phyloP scores from a whole-genome alignment of 2,329 filamentous ascomycete species.

The Coniochaeta pulveracea region DNA sequence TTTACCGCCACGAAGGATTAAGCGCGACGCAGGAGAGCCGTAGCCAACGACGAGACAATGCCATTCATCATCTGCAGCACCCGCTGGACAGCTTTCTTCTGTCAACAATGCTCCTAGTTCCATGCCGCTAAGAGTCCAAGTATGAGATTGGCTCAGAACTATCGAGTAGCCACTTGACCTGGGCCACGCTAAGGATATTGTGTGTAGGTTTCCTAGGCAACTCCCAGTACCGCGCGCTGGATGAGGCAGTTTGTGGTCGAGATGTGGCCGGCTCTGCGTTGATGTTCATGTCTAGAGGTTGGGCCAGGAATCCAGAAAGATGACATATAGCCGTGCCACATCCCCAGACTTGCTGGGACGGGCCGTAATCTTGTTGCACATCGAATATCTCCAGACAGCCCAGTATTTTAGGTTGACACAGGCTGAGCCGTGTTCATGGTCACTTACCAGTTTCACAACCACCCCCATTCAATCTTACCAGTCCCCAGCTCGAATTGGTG shows the following conservation, averaged over 20 bases:
- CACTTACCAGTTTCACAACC: background rate
- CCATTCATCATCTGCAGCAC: too few species aligned
- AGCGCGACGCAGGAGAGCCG: too few species aligned
- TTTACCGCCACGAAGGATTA: too few species aligned
- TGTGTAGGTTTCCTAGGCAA: background rate
- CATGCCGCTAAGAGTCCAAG: too few species aligned
- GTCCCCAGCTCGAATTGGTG: background rate
- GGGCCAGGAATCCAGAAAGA: too few species aligned
- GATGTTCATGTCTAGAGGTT: too few species aligned
- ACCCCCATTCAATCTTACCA: background rate
- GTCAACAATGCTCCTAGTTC: too few species aligned
- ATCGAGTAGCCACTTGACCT: constrained; percentile 2
- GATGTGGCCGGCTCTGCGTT: background rate
- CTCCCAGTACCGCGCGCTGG: constrained; percentile 3
- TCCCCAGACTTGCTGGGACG: too few species aligned
- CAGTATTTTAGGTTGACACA: background rate
- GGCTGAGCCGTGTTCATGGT: background rate
- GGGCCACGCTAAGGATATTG: background rate
- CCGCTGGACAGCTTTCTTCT: too few species aligned
- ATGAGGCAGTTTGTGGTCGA: background rate
- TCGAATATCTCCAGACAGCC: background rate
- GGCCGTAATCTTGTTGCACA: too few species aligned
- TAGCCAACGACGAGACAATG: too few species aligned
- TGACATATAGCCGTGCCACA: too few species aligned
- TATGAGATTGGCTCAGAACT: constrained; percentile 1